phyloP scores from a whole-genome alignment of 2,329 filamentous ascomycete species.

The Gnomoniopsis sp. region DNA sequence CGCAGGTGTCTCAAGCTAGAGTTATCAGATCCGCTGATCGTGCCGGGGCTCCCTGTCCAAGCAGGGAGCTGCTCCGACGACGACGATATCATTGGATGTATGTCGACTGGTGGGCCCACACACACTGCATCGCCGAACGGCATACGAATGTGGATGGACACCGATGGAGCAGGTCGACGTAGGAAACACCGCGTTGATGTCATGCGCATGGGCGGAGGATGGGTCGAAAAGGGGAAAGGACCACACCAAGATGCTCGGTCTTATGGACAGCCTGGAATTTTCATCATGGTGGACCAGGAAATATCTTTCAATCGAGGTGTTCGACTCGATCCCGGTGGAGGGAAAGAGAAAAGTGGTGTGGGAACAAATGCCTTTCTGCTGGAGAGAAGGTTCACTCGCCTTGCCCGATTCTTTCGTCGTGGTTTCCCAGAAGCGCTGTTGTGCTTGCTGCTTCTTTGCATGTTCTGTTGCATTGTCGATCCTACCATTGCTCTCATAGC shows the following conservation, averaged over 20 bases:
- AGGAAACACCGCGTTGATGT: background rate
- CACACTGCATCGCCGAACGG: background rate
- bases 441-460: too few relatives aligned
- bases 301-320: background rate
- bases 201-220: background rate
- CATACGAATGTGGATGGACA: too few relatives aligned
- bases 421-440: too few relatives aligned
- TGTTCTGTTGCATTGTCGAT: background rate
- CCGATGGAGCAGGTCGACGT: constrained; percentile 2
- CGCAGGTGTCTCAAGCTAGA: constrained; percentile 21
- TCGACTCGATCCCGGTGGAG: too few relatives aligned
- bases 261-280: background rate
- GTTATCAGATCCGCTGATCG: constrained; percentile 31
- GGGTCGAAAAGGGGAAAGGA: background rate
- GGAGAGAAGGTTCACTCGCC: background rate
- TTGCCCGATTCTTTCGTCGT: background rate
- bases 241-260: background rate
- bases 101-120: background rate
- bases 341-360: too few relatives aligned
- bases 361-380: too few relatives aligned
- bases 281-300: constrained; percentile 1
- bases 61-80: background rate
- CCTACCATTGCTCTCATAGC: background rate
- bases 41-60: constrained; percentile 17
- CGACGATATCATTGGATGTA: background rate